phyloP scores from a whole-genome alignment of 176 grass and related monocot genomes.

The Pharus latifolius region DNA sequence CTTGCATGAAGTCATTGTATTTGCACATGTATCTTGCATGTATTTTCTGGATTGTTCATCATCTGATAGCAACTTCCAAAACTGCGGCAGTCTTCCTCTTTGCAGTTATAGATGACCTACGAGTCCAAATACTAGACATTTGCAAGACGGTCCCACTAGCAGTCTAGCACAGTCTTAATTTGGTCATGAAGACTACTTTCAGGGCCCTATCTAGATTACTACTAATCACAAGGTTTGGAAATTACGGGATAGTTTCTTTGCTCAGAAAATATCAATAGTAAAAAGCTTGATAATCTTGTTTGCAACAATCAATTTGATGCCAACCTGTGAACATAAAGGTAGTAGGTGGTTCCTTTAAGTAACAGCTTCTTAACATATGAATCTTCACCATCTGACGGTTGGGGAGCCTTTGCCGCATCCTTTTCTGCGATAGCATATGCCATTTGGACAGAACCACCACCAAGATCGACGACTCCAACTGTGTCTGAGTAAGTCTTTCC shows the following conservation, averaged over 20 bases:
- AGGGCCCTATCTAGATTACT: neutral
- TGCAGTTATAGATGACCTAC: neutral
- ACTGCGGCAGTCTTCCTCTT: neutral
- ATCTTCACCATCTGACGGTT: constrained; percentile 63
- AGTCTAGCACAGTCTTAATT: neutral
- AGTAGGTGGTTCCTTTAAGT: constrained; percentile 73
- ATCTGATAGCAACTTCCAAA: neutral
- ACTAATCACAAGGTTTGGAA: neutral
- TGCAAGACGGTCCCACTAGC: neutral
- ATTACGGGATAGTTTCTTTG: neutral
- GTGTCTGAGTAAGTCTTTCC: constrained; percentile 72
- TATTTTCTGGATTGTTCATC: neutral
- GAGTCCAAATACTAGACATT: neutral
- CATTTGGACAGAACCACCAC: constrained; percentile 98
- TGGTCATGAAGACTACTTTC: neutral
- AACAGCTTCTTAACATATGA: constrained; percentile 83
- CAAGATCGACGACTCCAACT: constrained; percentile 91
- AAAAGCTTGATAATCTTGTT: neutral
- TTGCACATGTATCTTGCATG: neutral
- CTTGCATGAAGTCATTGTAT: neutral
- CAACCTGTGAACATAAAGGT: constrained; percentile 97
- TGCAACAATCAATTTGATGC: neutral
- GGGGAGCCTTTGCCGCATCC: constrained; percentile 58
- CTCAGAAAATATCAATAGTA: neutral
- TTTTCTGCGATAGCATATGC: constrained; percentile 93